Percentiles rank a stretch among this genome's conserved stretches.
Conservation (phyloP, 768 basidiomycete species). For the Rubroboletus satanas region DNA sequence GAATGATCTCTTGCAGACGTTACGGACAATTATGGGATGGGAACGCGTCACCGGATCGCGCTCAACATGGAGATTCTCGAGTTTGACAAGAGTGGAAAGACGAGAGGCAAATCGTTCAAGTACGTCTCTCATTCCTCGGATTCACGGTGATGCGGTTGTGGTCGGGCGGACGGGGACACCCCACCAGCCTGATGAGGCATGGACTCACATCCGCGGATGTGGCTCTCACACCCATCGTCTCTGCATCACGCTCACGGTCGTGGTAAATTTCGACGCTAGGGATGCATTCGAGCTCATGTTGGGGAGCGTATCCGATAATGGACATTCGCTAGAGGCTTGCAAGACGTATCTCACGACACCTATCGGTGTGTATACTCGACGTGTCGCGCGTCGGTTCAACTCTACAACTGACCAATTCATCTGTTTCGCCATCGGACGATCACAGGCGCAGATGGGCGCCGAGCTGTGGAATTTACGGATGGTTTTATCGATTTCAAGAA, state of each 20-base stretch:
- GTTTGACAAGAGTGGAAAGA: slow-evolving; percentile 20
- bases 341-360: slow-evolving; percentile 70
- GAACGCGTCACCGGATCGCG: slow-evolving; percentile 63
- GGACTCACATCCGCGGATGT: slow-evolving; percentile 4
- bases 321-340: slow-evolving; percentile 83
- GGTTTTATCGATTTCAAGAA: slow-evolving; percentile 86
- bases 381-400: neutral
- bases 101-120: slow-evolving; percentile 32
- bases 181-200: neutral
- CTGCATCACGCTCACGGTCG: slow-evolving; percentile 14
- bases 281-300: slow-evolving; percentile 90
- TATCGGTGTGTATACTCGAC: slow-evolving; percentile 33
- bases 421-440: neutral
- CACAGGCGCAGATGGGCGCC: slow-evolving; percentile 8
- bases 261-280: slow-evolving; percentile 37
- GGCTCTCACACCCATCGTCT: slow-evolving; percentile 6
- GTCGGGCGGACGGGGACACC: neutral
- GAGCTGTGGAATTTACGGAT: slow-evolving; percentile 12
- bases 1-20: slow-evolving; percentile 46
- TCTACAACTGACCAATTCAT: neutral
- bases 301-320: slow-evolving; percentile 66
- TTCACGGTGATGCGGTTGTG: neutral
- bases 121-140: slow-evolving; percentile 35
- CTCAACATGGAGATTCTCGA: slow-evolving; percentile 68
- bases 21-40: slow-evolving; percentile 89